Evolutionary conservation across 164 flowering plant species (phyloP).

Genomic region (Berberis vulgaris): DNA sequence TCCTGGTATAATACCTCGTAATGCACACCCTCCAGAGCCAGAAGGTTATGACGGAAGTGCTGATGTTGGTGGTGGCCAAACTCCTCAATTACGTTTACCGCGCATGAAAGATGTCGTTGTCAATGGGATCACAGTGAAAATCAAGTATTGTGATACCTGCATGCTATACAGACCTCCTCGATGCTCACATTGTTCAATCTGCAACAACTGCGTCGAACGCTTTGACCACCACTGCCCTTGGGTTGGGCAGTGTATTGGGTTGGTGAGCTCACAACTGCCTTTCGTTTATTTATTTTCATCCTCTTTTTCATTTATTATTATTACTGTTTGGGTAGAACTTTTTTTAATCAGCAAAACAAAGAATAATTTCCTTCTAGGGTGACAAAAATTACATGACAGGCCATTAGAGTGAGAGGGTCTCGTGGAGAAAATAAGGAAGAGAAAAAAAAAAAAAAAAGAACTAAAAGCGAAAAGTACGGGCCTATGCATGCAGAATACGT

Average conservation of each 20-base stretch:
- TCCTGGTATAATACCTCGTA: slow-evolving; percentile 94
- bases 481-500: too few species aligned
- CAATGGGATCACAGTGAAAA: slow-evolving; percentile 66
- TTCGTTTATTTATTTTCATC: too few species aligned
- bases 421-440: too few species aligned
- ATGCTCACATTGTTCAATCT: slow-evolving; percentile 89
- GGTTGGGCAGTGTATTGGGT: slow-evolving; percentile 98
- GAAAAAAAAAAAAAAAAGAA: too few species aligned
- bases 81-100: slow-evolving; percentile 73
- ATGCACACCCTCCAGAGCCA: slow-evolving; percentile 91
- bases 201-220: slow-evolving; percentile 88
- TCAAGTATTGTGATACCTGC: slow-evolving; percentile 96
- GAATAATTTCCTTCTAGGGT: too few species aligned
- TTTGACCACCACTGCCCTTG: slow-evolving; percentile 98
- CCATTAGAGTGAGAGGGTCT: too few species aligned
- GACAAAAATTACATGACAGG: too few species aligned
- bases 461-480: too few species aligned
- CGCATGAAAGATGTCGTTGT: slow-evolving; percentile 79
- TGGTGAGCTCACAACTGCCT: slow-evolving; percentile 32
- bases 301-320: too few species aligned
- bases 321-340: too few species aligned
- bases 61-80: slow-evolving; percentile 60
- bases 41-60: slow-evolving; percentile 56
- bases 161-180: slow-evolving; percentile 98
- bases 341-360: too few species aligned